Base-by-base conservation (phyloP, 2,329 filamentous ascomycete genomes). In the Tolypocladium tropicale region DNA sequence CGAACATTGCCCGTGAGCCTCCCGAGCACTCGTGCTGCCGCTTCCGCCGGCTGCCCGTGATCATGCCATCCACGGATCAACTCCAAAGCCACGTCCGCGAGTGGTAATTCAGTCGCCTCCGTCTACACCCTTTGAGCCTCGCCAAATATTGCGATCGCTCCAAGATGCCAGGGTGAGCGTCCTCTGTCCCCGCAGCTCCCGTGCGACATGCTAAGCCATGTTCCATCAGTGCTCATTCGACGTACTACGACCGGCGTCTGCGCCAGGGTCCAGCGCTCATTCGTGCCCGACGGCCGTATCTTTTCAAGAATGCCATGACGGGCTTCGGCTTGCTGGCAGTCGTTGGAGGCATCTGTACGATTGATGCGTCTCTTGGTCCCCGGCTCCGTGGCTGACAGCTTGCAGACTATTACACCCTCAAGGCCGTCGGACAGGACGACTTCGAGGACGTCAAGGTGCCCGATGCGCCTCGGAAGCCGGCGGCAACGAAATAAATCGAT, bases 381-480 rank as follows among this genome's bases (percentile, higher is more conserved):
- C 9, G 25, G 14, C 12, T 6, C 14, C 6, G 12, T n/a, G 14
- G 52, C 63, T 65, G 56, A 67, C 30, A 21, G 49, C 18, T 18
- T 6, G 50, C 56, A 83, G 81, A 83, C 65, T 74, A 74, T 62
- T 84, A 83, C 67, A 84, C 81, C 4, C 87, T 99, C 68, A 82
- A 79, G 62, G 90, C 90, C 55, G 89, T 99, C 67, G 90, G 93
- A 48, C 94, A 97, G 74, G 94, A 97, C 72, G 90, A 96, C 63
- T 99, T 99, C 75, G 89, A 92, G 57, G 94, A 99, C 69, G 92
- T 97, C 64, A 86, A 90, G 69, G 86, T 97, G 39, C 94, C 94
- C 32, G 88, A 90, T 69, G 77, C 81, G 54, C 86, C 89, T 52
- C 71, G 74, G 53, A 74, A 78, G 58, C 71, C 76, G n/a, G 66